These are phyloP conservation scores for Suhomyces ambrosiae DNA, from an alignment of 1,139 yeast species.

Conservation along the genomic window DNA sequence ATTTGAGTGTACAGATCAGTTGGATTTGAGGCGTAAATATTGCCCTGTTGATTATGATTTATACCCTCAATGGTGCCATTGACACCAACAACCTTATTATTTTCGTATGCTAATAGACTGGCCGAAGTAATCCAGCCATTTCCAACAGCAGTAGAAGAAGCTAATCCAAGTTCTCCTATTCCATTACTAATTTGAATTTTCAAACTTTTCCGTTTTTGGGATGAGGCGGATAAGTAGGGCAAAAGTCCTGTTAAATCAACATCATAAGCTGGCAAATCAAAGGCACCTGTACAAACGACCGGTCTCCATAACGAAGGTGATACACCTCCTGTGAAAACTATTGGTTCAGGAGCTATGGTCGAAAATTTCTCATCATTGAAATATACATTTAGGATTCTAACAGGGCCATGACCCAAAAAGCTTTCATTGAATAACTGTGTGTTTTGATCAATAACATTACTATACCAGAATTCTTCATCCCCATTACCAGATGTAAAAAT, in stretches of 20 bases:
- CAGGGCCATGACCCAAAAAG: conserved; percentile 60
- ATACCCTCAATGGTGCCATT: conserved; percentile 40
- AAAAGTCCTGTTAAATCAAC: conserved; percentile 68
- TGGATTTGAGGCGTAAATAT: conserved; percentile 32
- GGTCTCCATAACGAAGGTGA: conserved; percentile 82
- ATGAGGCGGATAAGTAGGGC: conserved; percentile 58
- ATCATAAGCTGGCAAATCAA: conserved; percentile 66
- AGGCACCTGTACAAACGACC: conserved; percentile 70
- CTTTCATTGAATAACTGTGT: conserved; percentile 15
- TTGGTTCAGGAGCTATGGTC: conserved; percentile 54
- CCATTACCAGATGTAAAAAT: conserved; percentile 75
- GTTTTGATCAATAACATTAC: conserved; percentile 57
- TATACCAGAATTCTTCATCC: conserved; percentile 84
- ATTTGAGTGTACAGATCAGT: conserved; percentile 37
- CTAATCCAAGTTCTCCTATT: conserved; percentile 38
- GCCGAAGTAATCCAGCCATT: conserved; percentile 21
- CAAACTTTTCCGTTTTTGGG: conserved; percentile 27
- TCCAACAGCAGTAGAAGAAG: conserved; percentile 12
- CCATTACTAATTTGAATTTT: conserved; percentile 63
- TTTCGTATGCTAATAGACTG: conserved; percentile 55
- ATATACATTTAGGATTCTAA: conserved; percentile 55
- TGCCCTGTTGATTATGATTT: conserved; percentile 22
- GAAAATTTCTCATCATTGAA: conserved; percentile 53
- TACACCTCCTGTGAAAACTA: conserved; percentile 75
- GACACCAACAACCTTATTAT: conserved; percentile 36